Percentiles rank a stretch among this genome's conserved stretches.
phyloP scores from a whole-genome alignment of 306 rosid genomes.

The Alnus glutinosa region DNA sequence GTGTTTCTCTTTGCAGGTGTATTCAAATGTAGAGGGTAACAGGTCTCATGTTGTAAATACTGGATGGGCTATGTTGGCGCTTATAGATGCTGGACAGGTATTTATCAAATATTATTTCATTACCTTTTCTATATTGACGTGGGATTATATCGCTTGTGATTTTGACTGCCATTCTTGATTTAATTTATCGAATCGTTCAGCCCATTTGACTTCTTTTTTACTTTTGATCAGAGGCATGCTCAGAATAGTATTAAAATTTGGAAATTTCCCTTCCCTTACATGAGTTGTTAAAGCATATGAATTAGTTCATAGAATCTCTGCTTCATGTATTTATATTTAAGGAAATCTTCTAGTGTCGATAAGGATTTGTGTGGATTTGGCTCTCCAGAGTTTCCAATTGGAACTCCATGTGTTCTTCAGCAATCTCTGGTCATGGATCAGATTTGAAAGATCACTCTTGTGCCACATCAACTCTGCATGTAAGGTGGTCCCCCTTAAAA shows the following conservation, averaged over 20 bases:
- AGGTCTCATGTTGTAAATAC: conserved; percentile 75
- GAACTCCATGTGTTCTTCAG: neutral
- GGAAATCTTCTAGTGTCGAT: neutral
- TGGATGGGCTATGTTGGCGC: conserved; percentile 80
- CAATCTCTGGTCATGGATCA: too few species aligned
- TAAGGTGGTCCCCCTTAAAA: neutral
- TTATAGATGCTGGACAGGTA: conserved; percentile 84
- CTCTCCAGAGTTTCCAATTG: neutral
- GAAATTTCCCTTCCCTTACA: neutral
- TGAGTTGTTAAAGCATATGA: neutral
- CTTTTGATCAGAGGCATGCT: neutral
- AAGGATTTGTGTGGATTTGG: neutral
- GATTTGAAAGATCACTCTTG: neutral
- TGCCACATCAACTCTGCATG: neutral
- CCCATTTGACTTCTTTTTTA: neutral
- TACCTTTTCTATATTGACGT: conserved; percentile 5
- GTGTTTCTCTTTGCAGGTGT: conserved; percentile 48
- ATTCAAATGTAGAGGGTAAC: conserved; percentile 62
- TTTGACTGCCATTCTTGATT: neutral
- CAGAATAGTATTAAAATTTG: neutral
- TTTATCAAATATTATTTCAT: conserved; percentile 17
- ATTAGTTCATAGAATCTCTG: neutral
- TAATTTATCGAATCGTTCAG: neutral
- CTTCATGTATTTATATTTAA: neutral
- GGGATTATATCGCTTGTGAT: conserved; percentile 4